A percentile compares a stretch with the other conserved stretches of the same genome.
Conservation (phyloP, 345 rosid species). For the Eutrema japonicum region DNA sequence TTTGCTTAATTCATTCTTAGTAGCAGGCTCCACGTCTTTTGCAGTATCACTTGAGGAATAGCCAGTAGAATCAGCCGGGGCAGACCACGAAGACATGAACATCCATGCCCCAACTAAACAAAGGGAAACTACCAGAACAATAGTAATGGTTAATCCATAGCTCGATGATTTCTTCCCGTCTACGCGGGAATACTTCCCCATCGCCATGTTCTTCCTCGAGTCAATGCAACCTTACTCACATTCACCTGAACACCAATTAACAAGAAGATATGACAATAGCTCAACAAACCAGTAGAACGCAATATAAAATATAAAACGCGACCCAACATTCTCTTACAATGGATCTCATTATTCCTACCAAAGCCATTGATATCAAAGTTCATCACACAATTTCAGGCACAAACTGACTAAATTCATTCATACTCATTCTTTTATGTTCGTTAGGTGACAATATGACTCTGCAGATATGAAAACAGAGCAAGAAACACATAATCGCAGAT, state of each 20-base stretch:
- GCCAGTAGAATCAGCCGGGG: constrained; percentile 48
- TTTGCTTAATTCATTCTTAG: constrained; percentile 39
- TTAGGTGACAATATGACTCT: neutral
- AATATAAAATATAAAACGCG: neutral
- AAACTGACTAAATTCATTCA: neutral
- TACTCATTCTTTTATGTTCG: neutral
- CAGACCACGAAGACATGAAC: constrained; percentile 68
- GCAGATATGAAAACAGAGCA: constrained; percentile 13
- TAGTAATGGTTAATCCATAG: constrained; percentile 62
- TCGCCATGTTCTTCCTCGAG: constrained; percentile 52
- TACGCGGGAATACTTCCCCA: constrained; percentile 64
- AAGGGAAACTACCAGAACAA: constrained; percentile 56
- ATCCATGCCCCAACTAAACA: constrained; percentile 86
- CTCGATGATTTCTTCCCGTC: constrained; percentile 69
- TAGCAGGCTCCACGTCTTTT: constrained; percentile 46
- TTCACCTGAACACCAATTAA: constrained; percentile 31
- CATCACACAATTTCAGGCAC: constrained; percentile 1
- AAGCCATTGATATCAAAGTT: constrained; percentile 1
- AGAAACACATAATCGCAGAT: neutral
- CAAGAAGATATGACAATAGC: neutral
- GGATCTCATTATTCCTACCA: constrained; percentile 21
- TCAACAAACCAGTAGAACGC: neutral
- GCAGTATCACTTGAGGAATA: constrained; percentile 45
- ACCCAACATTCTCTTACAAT: neutral
- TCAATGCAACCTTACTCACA: constrained; percentile 25